These are phyloP conservation scores for Dillenia suffruticosa DNA, from an alignment of 164 flowering plant species.

Conservation along the genomic window DNA sequence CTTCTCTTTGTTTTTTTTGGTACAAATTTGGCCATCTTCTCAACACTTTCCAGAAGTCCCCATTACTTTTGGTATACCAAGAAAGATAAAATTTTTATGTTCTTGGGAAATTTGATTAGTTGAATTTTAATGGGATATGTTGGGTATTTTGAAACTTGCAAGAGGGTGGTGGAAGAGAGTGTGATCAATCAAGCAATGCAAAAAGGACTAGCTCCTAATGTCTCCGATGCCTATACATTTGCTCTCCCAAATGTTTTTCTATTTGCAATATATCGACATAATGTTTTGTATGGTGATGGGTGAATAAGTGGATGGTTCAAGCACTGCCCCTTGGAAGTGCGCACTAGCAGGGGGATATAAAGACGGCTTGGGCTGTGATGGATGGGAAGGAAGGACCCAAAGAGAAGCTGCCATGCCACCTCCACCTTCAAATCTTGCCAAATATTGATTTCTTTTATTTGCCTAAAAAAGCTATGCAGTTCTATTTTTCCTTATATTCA, in stretches of 20 bases:
- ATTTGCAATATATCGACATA: neutral
- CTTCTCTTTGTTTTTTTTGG: no score
- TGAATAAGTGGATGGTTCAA: conserved; percentile 45
- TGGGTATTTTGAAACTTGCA: conserved; percentile 9
- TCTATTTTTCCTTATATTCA: no score
- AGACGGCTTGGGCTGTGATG: conserved; percentile 46
- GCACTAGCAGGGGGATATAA: conserved; percentile 55
- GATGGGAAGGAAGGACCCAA: conserved; percentile 36
- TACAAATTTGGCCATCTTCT: conserved; percentile 34
- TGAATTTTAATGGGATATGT: neutral
- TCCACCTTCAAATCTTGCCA: conserved; percentile 36
- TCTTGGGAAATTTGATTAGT: no score
- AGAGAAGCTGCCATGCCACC: conserved; percentile 33
- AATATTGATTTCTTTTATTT: conserved; percentile 22
- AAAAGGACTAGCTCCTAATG: conserved; percentile 62
- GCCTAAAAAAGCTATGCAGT: no score
- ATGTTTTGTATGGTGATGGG: neutral
- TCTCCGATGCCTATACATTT: conserved; percentile 72
- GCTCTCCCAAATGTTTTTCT: conserved; percentile 59
- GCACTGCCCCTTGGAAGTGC: conserved; percentile 50
- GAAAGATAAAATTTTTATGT: no score
- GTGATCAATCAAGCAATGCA: conserved; percentile 52
- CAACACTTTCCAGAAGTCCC: conserved; percentile 64
- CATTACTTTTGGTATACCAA: conserved; percentile 44
- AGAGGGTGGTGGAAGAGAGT: conserved; percentile 75